These are phyloP conservation scores for Cyanidiococcus yangmingshanensis DNA, from an alignment of 23 red algal species.

Conservation along the genomic window DNA sequence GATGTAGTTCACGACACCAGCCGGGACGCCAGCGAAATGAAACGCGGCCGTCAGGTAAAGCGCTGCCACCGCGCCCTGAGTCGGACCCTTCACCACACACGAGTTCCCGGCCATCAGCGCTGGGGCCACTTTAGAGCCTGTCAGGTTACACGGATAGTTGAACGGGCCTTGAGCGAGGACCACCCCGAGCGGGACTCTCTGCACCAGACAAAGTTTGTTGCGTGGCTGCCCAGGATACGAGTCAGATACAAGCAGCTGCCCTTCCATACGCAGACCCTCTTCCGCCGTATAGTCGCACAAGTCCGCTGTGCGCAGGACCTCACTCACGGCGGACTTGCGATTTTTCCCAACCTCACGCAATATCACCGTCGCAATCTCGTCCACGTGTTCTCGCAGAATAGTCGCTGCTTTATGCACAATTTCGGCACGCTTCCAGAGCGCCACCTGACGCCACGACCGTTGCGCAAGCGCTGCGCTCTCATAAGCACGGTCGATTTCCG, in stretches of 20 bases:
- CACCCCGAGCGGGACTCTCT: constrained; percentile 34
- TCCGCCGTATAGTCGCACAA: constrained; percentile 32
- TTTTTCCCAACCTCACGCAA: constrained; percentile 27
- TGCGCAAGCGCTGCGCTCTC: constrained; percentile 25
- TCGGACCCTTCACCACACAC: constrained; percentile 30
- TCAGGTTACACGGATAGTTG: constrained; percentile 42
- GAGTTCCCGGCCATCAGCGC: constrained; percentile 31
- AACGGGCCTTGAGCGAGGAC: constrained; percentile 23
- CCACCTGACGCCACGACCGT: constrained; percentile 16
- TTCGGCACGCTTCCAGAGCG: constrained; percentile 36
- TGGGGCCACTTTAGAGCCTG: constrained; percentile 31
- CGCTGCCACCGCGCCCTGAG: constrained; percentile 29
- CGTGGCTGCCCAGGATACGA: constrained; percentile 24
- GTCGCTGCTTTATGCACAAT: constrained; percentile 28
- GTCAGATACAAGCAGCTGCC: constrained; percentile 25
- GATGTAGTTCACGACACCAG: constrained; percentile 28
- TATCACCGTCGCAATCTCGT: constrained; percentile 32
- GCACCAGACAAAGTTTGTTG: constrained; percentile 37
- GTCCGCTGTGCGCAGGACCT: constrained; percentile 34
- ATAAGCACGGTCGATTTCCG: constrained; percentile 27
- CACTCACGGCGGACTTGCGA: constrained; percentile 6
- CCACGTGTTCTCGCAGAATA: constrained; percentile 25
- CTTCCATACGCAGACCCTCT: constrained; percentile 25
- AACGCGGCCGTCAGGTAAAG: constrained; percentile 29
- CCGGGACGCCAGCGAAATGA: constrained; percentile 25